Base-by-base conservation (phyloP, 352 stramenopile species). In the Phytophthora citricola region DNA sequence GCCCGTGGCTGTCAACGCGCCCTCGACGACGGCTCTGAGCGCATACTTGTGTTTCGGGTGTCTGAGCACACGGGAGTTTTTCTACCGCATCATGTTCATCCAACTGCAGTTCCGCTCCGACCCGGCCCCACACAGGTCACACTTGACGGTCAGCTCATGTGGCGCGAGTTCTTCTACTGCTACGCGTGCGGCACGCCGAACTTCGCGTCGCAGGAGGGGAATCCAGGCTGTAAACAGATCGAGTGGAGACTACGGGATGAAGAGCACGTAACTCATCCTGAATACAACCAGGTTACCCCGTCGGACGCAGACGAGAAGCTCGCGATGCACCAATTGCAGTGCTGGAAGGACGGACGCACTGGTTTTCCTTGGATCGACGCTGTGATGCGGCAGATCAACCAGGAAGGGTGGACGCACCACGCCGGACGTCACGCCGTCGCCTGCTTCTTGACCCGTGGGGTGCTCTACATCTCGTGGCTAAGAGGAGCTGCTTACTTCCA, bases 311-410 rank as follows among this genome's bases (percentile, higher is more conserved):
- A 87, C 26, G 76, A 79, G 11, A 79, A 79, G 17, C 66, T 77
- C 0, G 79, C 84, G 11, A 80, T 82, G 68, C 71, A 80, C 34
- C 81, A 92, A 15, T 64, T 92, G 1, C 73, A 79, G 36, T 77
- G 72, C 41, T 99, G 97, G 97, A 96, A 96, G 69, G 75, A 93
- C 14, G 95, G 87, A n/a, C 75, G 87, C 36, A 99, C 97, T 1
- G 97, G 97, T 1, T 99, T 97, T 74, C 97, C 97, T 5, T 99
- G 91, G 79, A 98, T 99, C 62, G 97, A 99, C 73, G 97, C 97
- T 14, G 87, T 93, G 38, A 98, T 99, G 92, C 92, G 82, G 0
- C 92, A 98, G 68, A 89, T 98, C 39, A 81, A 90, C 34, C 71
- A 83, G 14, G 88, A 98, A 70, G 91, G 91, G n/a, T 97, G 87